Conservation (phyloP, 2,329 filamentous ascomycete genomes). For the Epichloe elymi region DNA sequence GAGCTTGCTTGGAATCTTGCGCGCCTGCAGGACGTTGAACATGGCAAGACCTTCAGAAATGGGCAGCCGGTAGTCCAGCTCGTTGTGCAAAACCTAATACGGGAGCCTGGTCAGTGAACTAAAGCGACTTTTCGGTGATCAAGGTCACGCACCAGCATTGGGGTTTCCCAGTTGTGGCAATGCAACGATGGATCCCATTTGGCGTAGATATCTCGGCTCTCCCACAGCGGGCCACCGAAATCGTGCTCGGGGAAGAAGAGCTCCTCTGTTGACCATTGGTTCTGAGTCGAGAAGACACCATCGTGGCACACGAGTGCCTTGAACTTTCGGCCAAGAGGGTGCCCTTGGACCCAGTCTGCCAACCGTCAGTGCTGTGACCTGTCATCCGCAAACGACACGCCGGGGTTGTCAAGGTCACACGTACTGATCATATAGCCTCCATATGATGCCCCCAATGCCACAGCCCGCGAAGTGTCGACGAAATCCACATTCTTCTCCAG, state of each 20-base stretch:
- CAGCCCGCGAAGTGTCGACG: conserved; percentile 55
- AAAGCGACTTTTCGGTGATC: background rate
- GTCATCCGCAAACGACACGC: no score
- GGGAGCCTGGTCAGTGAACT: background rate
- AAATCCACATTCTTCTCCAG: conserved; percentile 52
- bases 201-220: conserved; percentile 49
- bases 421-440: conserved; percentile 64
- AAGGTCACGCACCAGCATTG: conserved; percentile 50
- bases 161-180: conserved; percentile 65
- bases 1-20: conserved; percentile 62
- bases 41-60: conserved; percentile 74
- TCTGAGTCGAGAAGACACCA: conserved; percentile 63
- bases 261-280: conserved; percentile 52
- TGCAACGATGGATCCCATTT: conserved; percentile 56
- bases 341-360: conserved; percentile 77
- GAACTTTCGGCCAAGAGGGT: conserved; percentile 69
- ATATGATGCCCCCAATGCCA: conserved; percentile 63
- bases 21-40: conserved; percentile 73
- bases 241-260: conserved; percentile 60
- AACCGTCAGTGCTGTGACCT: conserved; percentile 14
- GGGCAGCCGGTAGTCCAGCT: conserved; percentile 77
- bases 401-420: conserved; percentile 12
- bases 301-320: conserved; percentile 83
- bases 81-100: conserved; percentile 60
- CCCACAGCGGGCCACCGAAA: conserved; percentile 49